Percentiles rank a stretch among this genome's conserved stretches.
phyloP scores from a whole-genome alignment of 768 basidiomycete genomes.

The Lyophyllum shimeji region DNA sequence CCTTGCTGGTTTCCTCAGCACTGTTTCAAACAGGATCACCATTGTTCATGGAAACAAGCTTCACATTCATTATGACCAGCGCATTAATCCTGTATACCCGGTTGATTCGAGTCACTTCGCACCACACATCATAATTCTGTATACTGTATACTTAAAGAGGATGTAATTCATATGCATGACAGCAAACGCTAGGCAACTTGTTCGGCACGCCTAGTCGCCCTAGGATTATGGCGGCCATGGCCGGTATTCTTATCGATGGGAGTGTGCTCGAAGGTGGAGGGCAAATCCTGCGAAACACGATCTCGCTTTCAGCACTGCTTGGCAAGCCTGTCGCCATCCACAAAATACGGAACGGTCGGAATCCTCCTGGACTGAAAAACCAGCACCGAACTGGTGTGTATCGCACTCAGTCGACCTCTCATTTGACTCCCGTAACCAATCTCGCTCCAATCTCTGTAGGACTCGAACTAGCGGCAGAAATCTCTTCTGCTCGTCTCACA shows the following conservation, averaged over 20 bases:
- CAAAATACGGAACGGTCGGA: slow-evolving; percentile 59
- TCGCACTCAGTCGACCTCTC: not conserved
- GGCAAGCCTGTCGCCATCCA: slow-evolving; percentile 57
- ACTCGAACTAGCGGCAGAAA: slow-evolving; percentile 60
- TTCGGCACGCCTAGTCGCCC: too few relatives aligned
- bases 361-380: slow-evolving; percentile 63
- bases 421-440: not conserved
- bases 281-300: slow-evolving; percentile 69
- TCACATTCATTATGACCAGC: not conserved
- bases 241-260: slow-evolving; percentile 39
- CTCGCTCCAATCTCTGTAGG: slow-evolving; percentile 35
- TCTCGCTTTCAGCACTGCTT: slow-evolving; percentile 65
- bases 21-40: not conserved
- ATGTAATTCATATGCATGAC: not conserved
- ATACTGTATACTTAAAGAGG: slow-evolving; percentile 1
- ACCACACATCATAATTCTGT: slow-evolving; percentile 6
- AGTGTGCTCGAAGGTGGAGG: slow-evolving; percentile 63
- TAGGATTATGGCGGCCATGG: slow-evolving; percentile 23
- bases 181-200: not conserved
- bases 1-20: not conserved
- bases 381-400: slow-evolving; percentile 68
- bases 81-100: not conserved
- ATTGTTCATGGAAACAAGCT: not conserved
- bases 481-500: slow-evolving; percentile 53
- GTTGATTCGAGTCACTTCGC: slow-evolving; percentile 10